phyloP scores from a whole-genome alignment of 2,329 filamentous ascomycete species.

The Colletotrichum lentis region DNA sequence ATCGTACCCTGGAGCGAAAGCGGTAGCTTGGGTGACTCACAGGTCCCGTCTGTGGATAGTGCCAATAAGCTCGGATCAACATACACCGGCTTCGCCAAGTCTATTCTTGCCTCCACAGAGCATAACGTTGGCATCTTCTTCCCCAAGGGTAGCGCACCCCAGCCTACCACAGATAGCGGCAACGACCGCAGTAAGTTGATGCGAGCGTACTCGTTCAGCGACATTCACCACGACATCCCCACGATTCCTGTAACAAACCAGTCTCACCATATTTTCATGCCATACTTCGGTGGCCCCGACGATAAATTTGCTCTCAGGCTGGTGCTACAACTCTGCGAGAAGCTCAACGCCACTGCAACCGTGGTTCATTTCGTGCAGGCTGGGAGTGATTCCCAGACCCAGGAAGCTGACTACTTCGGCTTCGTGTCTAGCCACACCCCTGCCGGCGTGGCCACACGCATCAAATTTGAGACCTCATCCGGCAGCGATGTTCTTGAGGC shows the following conservation, averaged over 20 bases:
- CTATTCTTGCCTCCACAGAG: constrained; percentile 68
- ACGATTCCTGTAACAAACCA: constrained; percentile 69
- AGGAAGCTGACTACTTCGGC: constrained; percentile 41
- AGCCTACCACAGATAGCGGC: constrained; percentile 48
- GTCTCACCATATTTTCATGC: constrained; percentile 84
- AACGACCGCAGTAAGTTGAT: constrained; percentile 51
- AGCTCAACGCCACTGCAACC: constrained; percentile 79
- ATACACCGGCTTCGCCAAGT: constrained; percentile 78
- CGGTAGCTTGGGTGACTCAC: constrained; percentile 65
- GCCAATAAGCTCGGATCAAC: constrained; percentile 51
- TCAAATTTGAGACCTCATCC: constrained; percentile 39
- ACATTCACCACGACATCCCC: constrained; percentile 57
- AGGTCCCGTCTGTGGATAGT: constrained; percentile 22
- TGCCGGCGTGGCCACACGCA: constrained; percentile 39
- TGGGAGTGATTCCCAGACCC: constrained; percentile 32
- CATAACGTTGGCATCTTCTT: constrained; percentile 82
- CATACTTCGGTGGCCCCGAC: constrained; percentile 85
- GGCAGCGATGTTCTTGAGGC: constrained; percentile 23
- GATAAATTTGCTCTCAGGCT: constrained; percentile 82
- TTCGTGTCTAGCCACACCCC: constrained; percentile 42
- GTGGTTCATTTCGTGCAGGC: constrained; percentile 61
- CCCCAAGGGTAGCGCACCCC: constrained; percentile 68
- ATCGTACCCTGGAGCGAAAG: constrained; percentile 91
- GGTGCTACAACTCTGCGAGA: constrained; percentile 83
- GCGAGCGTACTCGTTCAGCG: constrained; percentile 67